Evolutionary conservation across 2,329 filamentous ascomycete genomes (phyloP).

Genomic region (Clonostachys sp.): DNA sequence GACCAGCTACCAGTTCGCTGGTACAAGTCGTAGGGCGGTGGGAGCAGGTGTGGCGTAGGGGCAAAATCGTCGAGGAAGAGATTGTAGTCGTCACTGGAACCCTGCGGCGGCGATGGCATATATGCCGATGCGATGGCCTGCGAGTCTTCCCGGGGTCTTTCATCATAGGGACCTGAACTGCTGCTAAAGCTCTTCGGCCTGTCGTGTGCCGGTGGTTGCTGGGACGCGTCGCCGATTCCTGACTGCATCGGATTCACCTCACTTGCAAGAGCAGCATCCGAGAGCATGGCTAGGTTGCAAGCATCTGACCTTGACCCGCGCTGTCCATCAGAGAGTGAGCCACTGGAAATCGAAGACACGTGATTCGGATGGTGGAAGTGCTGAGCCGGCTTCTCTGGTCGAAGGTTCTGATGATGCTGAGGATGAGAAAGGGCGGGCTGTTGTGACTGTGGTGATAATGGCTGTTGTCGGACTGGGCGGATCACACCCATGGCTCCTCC

Average conservation of each 20-base stretch:
- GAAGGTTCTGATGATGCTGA: slow-evolving; percentile 10
- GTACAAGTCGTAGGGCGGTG: slow-evolving; percentile 48
- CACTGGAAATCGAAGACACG: slow-evolving; percentile 18
- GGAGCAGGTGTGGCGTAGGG: slow-evolving; percentile 49
- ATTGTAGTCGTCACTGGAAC: slow-evolving; percentile 52
- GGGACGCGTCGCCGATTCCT: slow-evolving; percentile 39
- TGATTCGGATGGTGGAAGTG: slow-evolving; percentile 22
- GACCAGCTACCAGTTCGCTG: slow-evolving; percentile 48
- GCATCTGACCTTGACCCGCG: slow-evolving; percentile 38
- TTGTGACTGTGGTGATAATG: slow-evolving; percentile 13
- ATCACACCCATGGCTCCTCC: slow-evolving; percentile 40
- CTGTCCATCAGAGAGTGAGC: slow-evolving; percentile 41
- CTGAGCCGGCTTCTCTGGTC: slow-evolving; percentile 12
- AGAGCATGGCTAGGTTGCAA: slow-evolving; percentile 54
- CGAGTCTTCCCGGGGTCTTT: slow-evolving; percentile 41
- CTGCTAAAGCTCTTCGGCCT: slow-evolving; percentile 43
- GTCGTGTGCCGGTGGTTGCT: slow-evolving; percentile 32
- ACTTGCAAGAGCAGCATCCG: slow-evolving; percentile 55
- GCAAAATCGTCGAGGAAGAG: slow-evolving; percentile 55
- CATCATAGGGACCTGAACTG: slow-evolving; percentile 40
- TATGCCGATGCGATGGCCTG: slow-evolving; percentile 32
- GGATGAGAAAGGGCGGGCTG: slow-evolving; percentile 3
- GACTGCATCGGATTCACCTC: slow-evolving; percentile 48
- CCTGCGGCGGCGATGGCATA: slow-evolving; percentile 17
- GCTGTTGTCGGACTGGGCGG: slow-evolving; percentile 15